Base-by-base conservation (phyloP, 1,139 yeast genomes). In the Candida sp. region DNA sequence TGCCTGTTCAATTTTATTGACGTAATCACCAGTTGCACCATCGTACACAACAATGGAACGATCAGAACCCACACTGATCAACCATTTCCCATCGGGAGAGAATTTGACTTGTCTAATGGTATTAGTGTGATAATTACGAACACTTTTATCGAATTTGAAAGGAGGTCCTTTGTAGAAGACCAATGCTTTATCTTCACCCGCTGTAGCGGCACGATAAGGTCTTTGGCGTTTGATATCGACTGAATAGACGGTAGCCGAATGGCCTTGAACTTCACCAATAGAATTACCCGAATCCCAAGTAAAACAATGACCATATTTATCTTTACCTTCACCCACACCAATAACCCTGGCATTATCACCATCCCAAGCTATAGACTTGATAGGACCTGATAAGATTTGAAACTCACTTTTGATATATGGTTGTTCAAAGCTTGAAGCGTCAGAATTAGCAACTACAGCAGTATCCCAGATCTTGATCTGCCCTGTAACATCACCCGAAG, bases 301-400 rank as follows among this genome's bases (percentile, higher is more conserved):
- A 58, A 93, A 89, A 49, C 96, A 91, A 55, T 87, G 97, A 3
- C 98, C 99, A 58, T 81, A 90, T 51, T 86, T 78, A 56, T 91
- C 97, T 56, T 86, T 85, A 40, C 99, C 98, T 55, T 87, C 86
- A 43, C 99, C 99, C 8, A 91, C 98, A 1, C 97, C 97, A 59
- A 95, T 87, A 44, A 95, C 69, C 51, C 99, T 76, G 45, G 83
- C 72, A 41, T 84, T 81, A 56, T 95, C 99, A 21, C 86, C 85
- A 61, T 95, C 99, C 99, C 98, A 95, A 1, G 91, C 84, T 49
- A 93, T 72, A 49, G 89, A 89, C 51, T 79, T 84, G 56, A 95
- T 82, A 11, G 89, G 81, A 2, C 97, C 97, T 33, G 87, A 79
- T 49, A 93, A 78, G 30, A 90, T 82, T 52, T 80, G 88, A 60